phyloP scores from a whole-genome alignment of 106 monocot species.

The Dioscorea zingiberensis region DNA sequence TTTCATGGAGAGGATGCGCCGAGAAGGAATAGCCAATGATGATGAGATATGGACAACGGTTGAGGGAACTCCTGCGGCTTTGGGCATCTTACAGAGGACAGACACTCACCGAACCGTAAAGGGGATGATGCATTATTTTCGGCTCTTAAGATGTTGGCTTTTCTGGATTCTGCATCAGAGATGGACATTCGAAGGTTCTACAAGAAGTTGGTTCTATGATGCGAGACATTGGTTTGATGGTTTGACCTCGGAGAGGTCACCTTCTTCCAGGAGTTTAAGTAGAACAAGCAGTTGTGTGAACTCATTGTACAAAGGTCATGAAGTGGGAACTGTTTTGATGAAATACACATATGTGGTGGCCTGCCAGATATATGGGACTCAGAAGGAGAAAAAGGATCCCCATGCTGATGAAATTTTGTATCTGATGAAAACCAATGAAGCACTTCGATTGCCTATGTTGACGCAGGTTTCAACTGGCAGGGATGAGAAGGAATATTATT shows the following conservation, averaged over 20 bases:
- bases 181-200: constrained; percentile 60
- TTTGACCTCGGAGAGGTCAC: constrained; percentile 19
- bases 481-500: constrained; percentile 57
- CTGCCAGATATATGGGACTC: constrained; percentile 87
- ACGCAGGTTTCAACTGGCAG: constrained; percentile 62
- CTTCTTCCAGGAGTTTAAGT: constrained; percentile 40
- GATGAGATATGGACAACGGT: constrained; percentile 53
- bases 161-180: constrained; percentile 89
- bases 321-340: constrained; percentile 78
- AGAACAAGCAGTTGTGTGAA: constrained; percentile 51
- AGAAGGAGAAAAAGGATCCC: constrained; percentile 76
- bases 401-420: constrained; percentile 80
- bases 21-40: constrained; percentile 64
- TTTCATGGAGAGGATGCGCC: constrained; percentile 73
- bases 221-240: constrained; percentile 17
- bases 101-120: constrained; percentile 77
- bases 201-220: constrained; percentile 42
- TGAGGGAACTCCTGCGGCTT: constrained; percentile 60
- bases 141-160: constrained; percentile 87
- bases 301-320: constrained; percentile 52
- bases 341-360: constrained; percentile 97
- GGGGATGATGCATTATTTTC: constrained; percentile 98
- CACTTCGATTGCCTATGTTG: constrained; percentile 94
- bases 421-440: constrained; percentile 92
- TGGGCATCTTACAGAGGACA: constrained; percentile 94